Percentiles rank a stretch among this genome's conserved stretches.
Conservation (phyloP, 2,329 filamentous ascomycete genomes). For the Diaporthe vaccinii region DNA sequence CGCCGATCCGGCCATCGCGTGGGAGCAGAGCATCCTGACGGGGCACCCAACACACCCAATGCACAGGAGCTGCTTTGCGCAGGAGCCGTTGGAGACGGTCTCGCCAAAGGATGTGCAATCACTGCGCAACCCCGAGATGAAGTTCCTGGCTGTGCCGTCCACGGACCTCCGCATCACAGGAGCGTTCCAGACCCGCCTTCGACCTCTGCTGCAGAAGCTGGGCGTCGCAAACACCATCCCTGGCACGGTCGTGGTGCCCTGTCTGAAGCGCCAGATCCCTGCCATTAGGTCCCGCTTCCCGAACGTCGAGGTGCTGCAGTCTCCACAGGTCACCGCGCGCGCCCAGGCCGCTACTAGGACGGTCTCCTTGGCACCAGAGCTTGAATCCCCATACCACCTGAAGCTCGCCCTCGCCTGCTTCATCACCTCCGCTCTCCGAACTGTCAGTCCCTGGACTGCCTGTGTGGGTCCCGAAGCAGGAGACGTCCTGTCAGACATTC, state of each 20-base stretch:
- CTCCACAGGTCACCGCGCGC: constrained; percentile 23
- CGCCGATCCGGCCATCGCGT: constrained; percentile 11
- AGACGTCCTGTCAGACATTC: neutral
- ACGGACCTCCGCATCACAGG: constrained; percentile 2
- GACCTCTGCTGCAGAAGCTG: constrained; percentile 6
- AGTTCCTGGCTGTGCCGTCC: neutral
- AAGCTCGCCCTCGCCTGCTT: constrained; percentile 18
- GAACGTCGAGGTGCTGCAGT: neutral
- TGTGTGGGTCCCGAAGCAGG: constrained; percentile 23
- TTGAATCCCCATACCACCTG: constrained; percentile 22
- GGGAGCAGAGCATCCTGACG: constrained; percentile 23
- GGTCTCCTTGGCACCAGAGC: constrained; percentile 21
- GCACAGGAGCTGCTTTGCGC: constrained; percentile 25
- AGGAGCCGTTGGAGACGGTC: constrained; percentile 3
- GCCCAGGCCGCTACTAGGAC: constrained; percentile 30
- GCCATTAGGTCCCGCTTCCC: constrained; percentile 26
- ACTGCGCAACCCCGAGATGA: constrained; percentile 7
- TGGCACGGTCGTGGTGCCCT: constrained; percentile 16
- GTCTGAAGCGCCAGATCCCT: constrained; percentile 21
- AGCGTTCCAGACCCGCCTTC: constrained; percentile 11
- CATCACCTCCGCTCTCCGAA: constrained; percentile 24
- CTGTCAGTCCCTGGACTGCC: constrained; percentile 12
- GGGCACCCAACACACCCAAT: constrained; percentile 22
- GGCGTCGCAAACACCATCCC: constrained; percentile 3
- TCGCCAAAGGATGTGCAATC: constrained; percentile 6